A percentile compares a stretch with the other conserved stretches of the same genome.
phyloP scores from a whole-genome alignment of 2,329 filamentous ascomycete genomes.

The Aquanectria penicillioides region DNA sequence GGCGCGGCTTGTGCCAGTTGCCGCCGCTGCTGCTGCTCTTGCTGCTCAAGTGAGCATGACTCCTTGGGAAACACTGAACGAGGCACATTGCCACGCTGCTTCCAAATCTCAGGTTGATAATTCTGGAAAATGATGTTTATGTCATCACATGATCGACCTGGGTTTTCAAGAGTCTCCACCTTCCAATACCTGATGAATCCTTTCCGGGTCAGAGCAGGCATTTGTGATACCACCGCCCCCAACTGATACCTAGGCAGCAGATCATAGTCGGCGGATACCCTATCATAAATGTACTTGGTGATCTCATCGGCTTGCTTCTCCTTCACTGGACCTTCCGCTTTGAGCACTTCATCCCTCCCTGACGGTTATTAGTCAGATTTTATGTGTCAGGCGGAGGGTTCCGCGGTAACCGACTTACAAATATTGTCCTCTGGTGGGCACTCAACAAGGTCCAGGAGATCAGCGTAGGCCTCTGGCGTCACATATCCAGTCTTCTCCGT shows the following conservation, averaged over 20 bases:
- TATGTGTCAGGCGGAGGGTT: not conserved
- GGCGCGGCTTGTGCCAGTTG: too few relatives aligned
- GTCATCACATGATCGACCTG: not conserved
- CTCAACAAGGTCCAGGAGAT: not conserved
- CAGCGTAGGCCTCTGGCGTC: slow-evolving; percentile 3
- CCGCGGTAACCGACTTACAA: not conserved
- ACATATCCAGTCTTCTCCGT: not conserved
- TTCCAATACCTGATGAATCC: slow-evolving; percentile 14
- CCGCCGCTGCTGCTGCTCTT: not conserved
- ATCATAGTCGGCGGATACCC: slow-evolving; percentile 5
- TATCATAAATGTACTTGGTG: not conserved
- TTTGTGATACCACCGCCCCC: not conserved
- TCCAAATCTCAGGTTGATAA: slow-evolving; percentile 10
- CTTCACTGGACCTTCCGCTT: not conserved
- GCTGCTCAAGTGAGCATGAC: not conserved
- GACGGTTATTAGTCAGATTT: not conserved
- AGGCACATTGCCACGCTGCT: slow-evolving; percentile 4
- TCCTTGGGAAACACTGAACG: not conserved
- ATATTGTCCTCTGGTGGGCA: not conserved
- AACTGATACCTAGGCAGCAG: not conserved
- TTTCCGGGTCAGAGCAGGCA: not conserved
- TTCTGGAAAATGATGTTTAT: slow-evolving; percentile 11
- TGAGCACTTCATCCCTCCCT: not conserved
- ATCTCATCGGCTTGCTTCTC: slow-evolving; percentile 4
- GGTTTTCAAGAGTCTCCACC: not conserved